Conservation (phyloP, 2,329 filamentous ascomycete genomes). For the Colletotrichum tanaceti region DNA sequence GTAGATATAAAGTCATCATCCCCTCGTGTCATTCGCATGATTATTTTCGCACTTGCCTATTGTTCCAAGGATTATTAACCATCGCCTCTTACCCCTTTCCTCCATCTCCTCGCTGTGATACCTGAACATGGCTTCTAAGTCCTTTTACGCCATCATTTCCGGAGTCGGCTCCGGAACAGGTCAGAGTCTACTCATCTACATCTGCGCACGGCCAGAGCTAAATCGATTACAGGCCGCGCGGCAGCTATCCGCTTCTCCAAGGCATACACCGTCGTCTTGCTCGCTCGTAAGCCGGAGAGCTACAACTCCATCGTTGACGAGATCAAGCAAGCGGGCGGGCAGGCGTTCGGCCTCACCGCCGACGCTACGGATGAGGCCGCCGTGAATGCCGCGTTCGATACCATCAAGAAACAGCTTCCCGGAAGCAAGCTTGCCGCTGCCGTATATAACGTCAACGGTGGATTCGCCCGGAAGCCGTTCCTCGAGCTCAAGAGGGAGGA, state of each 20-base stretch:
- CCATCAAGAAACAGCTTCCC: slow-evolving; percentile 69
- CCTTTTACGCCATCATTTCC: slow-evolving; percentile 73
- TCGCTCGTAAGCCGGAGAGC: slow-evolving; percentile 75
- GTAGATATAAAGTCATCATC: slow-evolving; percentile 13
- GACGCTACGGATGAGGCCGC: slow-evolving; percentile 65
- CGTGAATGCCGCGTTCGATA: slow-evolving; percentile 65
- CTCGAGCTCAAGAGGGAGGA: slow-evolving; percentile 65
- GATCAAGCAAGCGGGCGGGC: slow-evolving; percentile 74
- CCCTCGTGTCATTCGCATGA: not conserved
- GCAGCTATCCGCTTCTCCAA: slow-evolving; percentile 69
- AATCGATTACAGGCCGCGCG: slow-evolving; percentile 53
- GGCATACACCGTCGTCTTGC: slow-evolving; percentile 77
- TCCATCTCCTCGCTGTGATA: not conserved
- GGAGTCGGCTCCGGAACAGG: slow-evolving; percentile 78
- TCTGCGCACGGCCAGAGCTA: slow-evolving; percentile 64
- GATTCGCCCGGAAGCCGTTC: slow-evolving; percentile 66
- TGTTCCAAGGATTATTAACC: not conserved
- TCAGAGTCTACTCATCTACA: slow-evolving; percentile 67
- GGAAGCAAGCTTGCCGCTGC: slow-evolving; percentile 70
- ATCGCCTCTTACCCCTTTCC: not conserved
- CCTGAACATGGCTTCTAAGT: slow-evolving; percentile 47
- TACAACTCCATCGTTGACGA: slow-evolving; percentile 75
- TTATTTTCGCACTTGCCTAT: not conserved
- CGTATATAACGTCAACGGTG: slow-evolving; percentile 74
- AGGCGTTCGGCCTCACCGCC: slow-evolving; percentile 76